Base-by-base conservation (phyloP, 371 early-diverging fungal species). In the Rhizopus arrhizus region DNA sequence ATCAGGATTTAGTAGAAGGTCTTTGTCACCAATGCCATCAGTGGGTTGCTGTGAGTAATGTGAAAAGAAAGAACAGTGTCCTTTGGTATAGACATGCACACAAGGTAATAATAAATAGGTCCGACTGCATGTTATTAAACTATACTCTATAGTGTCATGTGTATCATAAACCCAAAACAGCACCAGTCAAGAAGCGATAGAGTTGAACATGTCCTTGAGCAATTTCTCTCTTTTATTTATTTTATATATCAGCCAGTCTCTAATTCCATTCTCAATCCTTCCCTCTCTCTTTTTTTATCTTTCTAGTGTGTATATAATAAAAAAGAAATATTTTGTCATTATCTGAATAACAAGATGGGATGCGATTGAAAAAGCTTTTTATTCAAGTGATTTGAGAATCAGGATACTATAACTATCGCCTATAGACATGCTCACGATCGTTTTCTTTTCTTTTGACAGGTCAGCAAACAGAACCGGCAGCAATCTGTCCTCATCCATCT, bases 21-120 rank as follows among this genome's bases (percentile, higher is more conserved):
- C 74, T 91, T 9, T 95, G 95, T 68, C 92, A 94, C 68, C 91
- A 93, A 63, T 95, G 95, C 69, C 77, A 81, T 47, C 78, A 87
- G 53, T 95, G 95, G 95, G 85, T 94, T 33, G 85, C 91, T 5
- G 83, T 95, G 38, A 85, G 89, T 60, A 89, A 86, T 53, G 75
- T 85, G 22, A 94, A 93, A 73, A 83, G 91, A 58, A 81, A 88
- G 55, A 88, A 90, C 70, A 89, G 86, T 56, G 88, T 91, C 40
- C 74, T 92, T 29, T 95, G 95, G 95, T 95, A 87, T 70, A 75
- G 95, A 6, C 95, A 95, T 70, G 95, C 95, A 16, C 91, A 93
- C 77, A 93, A 93, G 71, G 80, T 80, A 77, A 43, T n/a, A 63
- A 58, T 29, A 55, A 46, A 55, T 8, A 43, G 22, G 2, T 34